phyloP scores from a whole-genome alignment of 306 rosid species.

The Inga laurina region DNA sequence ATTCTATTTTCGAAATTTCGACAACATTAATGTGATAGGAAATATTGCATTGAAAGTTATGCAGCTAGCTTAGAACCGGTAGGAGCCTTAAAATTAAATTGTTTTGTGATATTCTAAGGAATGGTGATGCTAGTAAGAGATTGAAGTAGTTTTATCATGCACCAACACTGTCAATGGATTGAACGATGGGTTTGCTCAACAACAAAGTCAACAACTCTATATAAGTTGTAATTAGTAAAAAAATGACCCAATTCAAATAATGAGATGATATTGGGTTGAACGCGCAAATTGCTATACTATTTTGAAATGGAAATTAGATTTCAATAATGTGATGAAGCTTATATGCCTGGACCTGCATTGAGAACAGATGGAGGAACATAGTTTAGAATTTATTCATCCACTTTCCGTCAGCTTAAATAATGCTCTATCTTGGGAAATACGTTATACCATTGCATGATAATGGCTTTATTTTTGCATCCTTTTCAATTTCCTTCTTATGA shows the following conservation, averaged over 20 bases:
- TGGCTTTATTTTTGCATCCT: constrained; percentile 9
- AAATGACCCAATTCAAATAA: neutral
- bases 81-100: neutral
- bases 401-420: constrained; percentile 1
- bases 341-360: constrained; percentile 13
- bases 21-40: neutral
- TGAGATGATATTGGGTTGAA: neutral
- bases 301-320: constrained; percentile 1
- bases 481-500: constrained; percentile 19
- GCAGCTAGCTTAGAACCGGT: neutral
- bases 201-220: neutral
- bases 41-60: neutral
- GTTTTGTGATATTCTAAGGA: neutral
- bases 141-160: neutral
- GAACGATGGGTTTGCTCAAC: neutral
- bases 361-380: constrained; percentile 11
- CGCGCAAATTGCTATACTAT: neutral
- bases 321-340: constrained; percentile 13
- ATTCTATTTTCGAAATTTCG: neutral
- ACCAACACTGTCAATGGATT: neutral
- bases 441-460: constrained; percentile 14
- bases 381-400: neutral
- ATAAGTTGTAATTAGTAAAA: neutral
- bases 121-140: neutral
- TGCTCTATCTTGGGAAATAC: neutral